Evolutionary conservation across 768 basidiomycete species (phyloP).

Genomic region (Asterophora parasitica): DNA sequence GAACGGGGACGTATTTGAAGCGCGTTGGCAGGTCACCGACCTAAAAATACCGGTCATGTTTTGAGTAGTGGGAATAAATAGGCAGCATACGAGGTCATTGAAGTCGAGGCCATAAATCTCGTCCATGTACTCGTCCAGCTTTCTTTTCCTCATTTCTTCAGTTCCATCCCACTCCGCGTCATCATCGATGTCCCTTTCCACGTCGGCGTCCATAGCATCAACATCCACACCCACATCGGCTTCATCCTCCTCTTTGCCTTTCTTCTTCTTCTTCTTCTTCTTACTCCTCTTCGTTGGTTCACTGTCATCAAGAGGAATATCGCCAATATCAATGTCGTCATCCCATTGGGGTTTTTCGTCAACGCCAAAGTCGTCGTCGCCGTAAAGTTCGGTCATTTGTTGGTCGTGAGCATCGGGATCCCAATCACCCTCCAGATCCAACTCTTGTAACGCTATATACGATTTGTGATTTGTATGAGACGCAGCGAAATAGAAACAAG

Average conservation of each 20-base stretch:
- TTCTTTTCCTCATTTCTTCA: slow-evolving; percentile 84
- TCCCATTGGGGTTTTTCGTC: slow-evolving; percentile 81
- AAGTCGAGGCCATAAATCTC: slow-evolving; percentile 89
- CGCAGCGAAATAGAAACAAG: not conserved
- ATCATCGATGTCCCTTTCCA: slow-evolving; percentile 35
- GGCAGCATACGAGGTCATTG: slow-evolving; percentile 79
- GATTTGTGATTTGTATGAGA: slow-evolving; percentile 1
- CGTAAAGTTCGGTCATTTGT: slow-evolving; percentile 76
- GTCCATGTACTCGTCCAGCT: slow-evolving; percentile 85
- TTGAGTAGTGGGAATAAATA: not conserved
- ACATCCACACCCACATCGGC: slow-evolving; percentile 55
- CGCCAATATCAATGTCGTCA: slow-evolving; percentile 81
- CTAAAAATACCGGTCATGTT: slow-evolving; percentile 33
- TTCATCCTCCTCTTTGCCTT: slow-evolving; percentile 31
- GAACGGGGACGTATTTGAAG: slow-evolving; percentile 83
- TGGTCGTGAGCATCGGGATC: slow-evolving; percentile 80
- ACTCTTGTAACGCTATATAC: slow-evolving; percentile 49
- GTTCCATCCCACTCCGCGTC: slow-evolving; percentile 81
- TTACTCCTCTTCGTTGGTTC: slow-evolving; percentile 39
- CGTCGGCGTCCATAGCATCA: slow-evolving; percentile 48
- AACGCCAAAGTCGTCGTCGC: slow-evolving; percentile 36
- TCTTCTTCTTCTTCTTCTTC: slow-evolving; percentile 58
- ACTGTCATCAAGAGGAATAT: slow-evolving; percentile 44
- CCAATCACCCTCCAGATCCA: slow-evolving; percentile 92
- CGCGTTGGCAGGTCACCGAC: slow-evolving; percentile 87